Base-by-base conservation (phyloP, 1,139 yeast genomes). In the Zygoascus sp. region DNA sequence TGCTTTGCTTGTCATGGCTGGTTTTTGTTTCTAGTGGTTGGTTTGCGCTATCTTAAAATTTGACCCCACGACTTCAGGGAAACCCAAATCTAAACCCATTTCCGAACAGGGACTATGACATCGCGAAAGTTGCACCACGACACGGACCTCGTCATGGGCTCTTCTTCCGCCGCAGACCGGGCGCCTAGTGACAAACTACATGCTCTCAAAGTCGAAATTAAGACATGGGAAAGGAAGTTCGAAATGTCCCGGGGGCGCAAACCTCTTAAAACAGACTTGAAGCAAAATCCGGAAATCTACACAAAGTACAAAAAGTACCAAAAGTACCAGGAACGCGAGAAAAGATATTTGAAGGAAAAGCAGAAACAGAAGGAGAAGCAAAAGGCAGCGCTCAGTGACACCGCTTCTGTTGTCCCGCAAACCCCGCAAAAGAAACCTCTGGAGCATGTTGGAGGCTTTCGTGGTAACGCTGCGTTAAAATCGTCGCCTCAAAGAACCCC, bases 191-290 rank as follows among this genome's bases (percentile, higher is more conserved):
- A 30, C 16, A 30, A 30, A 16, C 17, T 34, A 20, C 34, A 36
- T 7, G 38, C 36, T 39, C 55, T 60, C 8, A 50, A 54, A 40
- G 53, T 74, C 30, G 73, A 75, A 54, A 77, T 83, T 47, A 83
- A 83, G 59, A 62, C 64, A 28, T 83, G 90, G 90, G 89, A 83
- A 58, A 69, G 74, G 49, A 59, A 58, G 7, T 83, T 81, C 59
- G 56, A 62, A 9, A 60, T 64, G 16, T 49, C 57, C 20, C 57
- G 77, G 49, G 75, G 77, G 1, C 64, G 77, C n/a, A 65, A 63
- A 9, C 89, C 92, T 0, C 59, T 72, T 1, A 75, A 72, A 43
- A 64, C 64, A 3, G 89, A 82, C 58, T 74, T 82, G 48, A 79
- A 77, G 56, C 61, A 62, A 2, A 70, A 77, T 50, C 54, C 63